Conservation (phyloP, 768 basidiomycete genomes). For the Leccinum olivaceopallidum region DNA sequence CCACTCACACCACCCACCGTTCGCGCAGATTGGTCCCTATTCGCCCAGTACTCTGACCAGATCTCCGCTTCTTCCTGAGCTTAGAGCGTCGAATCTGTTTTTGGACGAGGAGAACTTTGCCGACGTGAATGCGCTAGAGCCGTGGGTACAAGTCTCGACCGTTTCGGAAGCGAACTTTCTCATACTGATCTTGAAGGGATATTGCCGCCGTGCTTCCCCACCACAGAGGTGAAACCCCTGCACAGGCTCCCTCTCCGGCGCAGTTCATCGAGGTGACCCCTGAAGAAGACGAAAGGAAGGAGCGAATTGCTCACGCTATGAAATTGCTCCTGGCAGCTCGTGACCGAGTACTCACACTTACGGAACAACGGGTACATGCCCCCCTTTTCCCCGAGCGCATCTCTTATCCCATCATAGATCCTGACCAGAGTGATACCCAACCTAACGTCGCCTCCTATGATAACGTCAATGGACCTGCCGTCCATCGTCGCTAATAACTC, state of each 20-base stretch:
- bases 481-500: conserved; percentile 69
- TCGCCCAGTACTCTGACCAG: conserved; percentile 72
- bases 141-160: conserved; percentile 35
- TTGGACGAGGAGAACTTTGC: conserved; percentile 63
- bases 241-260: conserved; percentile 4
- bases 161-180: conserved; percentile 5
- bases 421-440: conserved; percentile 50
- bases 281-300: conserved; percentile 59
- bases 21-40: conserved; percentile 74
- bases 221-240: conserved; percentile 7
- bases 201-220: conserved; percentile 8
- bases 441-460: conserved; percentile 47
- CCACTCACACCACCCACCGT: conserved; percentile 5
- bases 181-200: conserved; percentile 24
- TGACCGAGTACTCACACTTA: conserved; percentile 68
- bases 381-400: neutral
- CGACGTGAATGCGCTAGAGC: conserved; percentile 44
- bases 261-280: conserved; percentile 32
- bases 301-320: conserved; percentile 62
- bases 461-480: conserved; percentile 68
- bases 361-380: conserved; percentile 65
- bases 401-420: conserved; percentile 36
- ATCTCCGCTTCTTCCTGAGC: conserved; percentile 73
- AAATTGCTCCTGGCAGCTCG: conserved; percentile 68
- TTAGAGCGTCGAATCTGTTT: conserved; percentile 69